Conservation (phyloP, 176 grass and related monocot species). For the Sorghum bicolor region Sorghum_bicolor_NCBIv3 NC_012875.2:40315501-40316000, state of each 20-base stretch:
- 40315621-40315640: conserved; percentile 24
- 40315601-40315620: conserved; percentile 22
- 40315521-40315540: conserved; percentile 22
- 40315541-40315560: conserved; percentile 24
- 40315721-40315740: conserved; percentile 72
- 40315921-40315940: conserved; percentile 21
- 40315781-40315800: conserved; percentile 29
- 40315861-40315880: conserved; percentile 34
- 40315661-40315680: conserved; percentile 47
- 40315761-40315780: conserved; percentile 40
- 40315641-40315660: conserved; percentile 29
- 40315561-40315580: conserved; percentile 51
- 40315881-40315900: conserved; percentile 49
- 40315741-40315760: conserved; percentile 64
- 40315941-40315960: not conserved
- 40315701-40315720: conserved; percentile 56
- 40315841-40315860: conserved; percentile 30
- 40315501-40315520: conserved; percentile 35
- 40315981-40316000: conserved; percentile 84
- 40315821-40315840: conserved; percentile 44
- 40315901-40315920: conserved; percentile 46
- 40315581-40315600: conserved; percentile 36
- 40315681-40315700: conserved; percentile 60
- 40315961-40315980: conserved; percentile 58
- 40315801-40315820: not conserved